Evolutionary conservation across 2,329 filamentous ascomycete species (phyloP), one percentile per base, ranked within the genome.

Genomic region (Coniochaeta prunicola): DNA sequence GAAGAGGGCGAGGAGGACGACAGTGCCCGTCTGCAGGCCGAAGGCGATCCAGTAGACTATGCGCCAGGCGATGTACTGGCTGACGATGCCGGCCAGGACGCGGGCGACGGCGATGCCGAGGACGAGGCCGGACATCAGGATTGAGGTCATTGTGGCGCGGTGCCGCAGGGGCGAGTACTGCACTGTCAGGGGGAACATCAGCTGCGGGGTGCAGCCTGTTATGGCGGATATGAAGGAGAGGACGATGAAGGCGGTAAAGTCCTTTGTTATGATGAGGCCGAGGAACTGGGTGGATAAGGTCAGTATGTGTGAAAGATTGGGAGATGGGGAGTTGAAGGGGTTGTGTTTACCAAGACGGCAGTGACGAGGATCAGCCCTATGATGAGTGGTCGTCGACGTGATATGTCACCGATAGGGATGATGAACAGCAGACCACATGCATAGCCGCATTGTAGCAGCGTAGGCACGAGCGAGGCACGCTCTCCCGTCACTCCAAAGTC

Each of bases 141-240:
- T 84, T 6, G 86, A 87, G 9, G 91, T 77, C 36, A 87, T 82
- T 28, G 85, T 82, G 1, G 88, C 87, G n/a, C 87, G 83, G 38
- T 84, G 81, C 28, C 84, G 74, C 0, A 82, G 78, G 0, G 89
- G 88, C 0, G 89, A 88, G 19, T 91, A 84, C 66, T 92, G 88
- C 1, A 87, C 87, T 0, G 91, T 88, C 0, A 92, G 76, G 0
- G 89, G 89, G 28, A 92, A 83, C 87, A 92, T 90, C 58, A 87
- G 73, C 71, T 87, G 84, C 30, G 88, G 89, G 3, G 89, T 92
- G 2, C 91, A 88, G 0, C 89, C 92, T 2, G 87, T 86, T 4
- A 88, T 71, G n/a, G 85, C 84, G 4, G 83, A 83, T 58, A 91
- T 74, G 71, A 89, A 92, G 19, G 85, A 89, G 28, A 92, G 76